Percentiles rank a stretch among this genome's conserved stretches.
These are phyloP conservation scores for Dimocarpus longan DNA, from an alignment of 345 rosid species.

Conservation along the genomic window DNA sequence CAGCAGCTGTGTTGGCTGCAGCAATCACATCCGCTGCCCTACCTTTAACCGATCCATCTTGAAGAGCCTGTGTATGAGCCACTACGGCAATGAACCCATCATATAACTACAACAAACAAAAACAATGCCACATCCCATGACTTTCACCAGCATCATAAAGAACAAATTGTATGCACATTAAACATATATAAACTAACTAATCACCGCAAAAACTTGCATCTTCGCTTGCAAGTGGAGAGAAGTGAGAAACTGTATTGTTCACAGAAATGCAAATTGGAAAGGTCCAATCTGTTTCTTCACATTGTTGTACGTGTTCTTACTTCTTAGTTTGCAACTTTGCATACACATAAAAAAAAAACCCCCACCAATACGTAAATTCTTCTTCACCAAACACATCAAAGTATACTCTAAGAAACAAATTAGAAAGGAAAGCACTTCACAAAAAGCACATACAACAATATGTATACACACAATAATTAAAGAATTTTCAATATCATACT, in stretches of 20 bases:
- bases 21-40: slow-evolving; percentile 87
- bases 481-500: slow-evolving; percentile 42
- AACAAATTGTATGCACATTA: background rate
- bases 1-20: slow-evolving; percentile 92
- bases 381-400: background rate
- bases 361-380: background rate
- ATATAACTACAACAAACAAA: slow-evolving; percentile 56
- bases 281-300: slow-evolving; percentile 88
- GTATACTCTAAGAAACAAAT: background rate
- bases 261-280: slow-evolving; percentile 92
- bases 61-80: slow-evolving; percentile 81
- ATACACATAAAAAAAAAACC: slow-evolving; percentile 30
- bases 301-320: slow-evolving; percentile 74
- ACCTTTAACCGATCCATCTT: slow-evolving; percentile 58
- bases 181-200: background rate
- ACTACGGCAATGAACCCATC: slow-evolving; percentile 95
- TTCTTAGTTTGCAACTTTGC: slow-evolving; percentile 49
- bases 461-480: background rate
- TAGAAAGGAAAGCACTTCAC: background rate
- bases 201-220: slow-evolving; percentile 49
- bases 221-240: slow-evolving; percentile 88
- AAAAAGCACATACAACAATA: background rate
- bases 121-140: slow-evolving; percentile 3
- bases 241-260: slow-evolving; percentile 82
- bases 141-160: background rate